These are phyloP conservation scores for Salvia rosmarinus DNA, from an alignment of 257 asterid species.

Conservation along the genomic window DNA sequence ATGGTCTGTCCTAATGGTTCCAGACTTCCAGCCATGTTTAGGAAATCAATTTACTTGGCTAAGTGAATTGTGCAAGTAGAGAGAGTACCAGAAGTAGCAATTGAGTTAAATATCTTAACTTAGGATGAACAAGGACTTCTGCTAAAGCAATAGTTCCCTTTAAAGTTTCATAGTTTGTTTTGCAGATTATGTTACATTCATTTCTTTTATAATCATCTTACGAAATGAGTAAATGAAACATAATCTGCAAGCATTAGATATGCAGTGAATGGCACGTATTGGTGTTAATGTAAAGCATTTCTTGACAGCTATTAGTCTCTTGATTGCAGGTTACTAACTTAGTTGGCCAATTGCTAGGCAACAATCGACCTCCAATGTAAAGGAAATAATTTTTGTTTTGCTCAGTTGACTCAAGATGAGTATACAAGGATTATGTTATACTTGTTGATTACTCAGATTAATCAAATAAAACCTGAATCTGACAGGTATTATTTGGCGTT, in stretches of 20 bases:
- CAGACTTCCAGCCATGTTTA: constrained; percentile 1
- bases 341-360: constrained; percentile 92
- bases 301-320: constrained; percentile 26
- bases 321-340: constrained; percentile 80
- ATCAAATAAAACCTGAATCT: constrained; percentile 34
- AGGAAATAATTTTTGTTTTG: constrained; percentile 25
- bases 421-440: constrained; percentile 34
- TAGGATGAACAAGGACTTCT: neutral
- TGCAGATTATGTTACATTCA: neutral
- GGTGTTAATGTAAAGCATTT: neutral
- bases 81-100: neutral
- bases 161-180: neutral
- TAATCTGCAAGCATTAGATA: neutral
- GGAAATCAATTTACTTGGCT: neutral
- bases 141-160: neutral
- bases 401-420: constrained; percentile 27
- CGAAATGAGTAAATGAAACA: neutral
- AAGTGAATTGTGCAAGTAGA: too few relatives aligned
- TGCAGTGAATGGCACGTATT: neutral
- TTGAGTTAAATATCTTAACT: neutral
- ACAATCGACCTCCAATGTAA: constrained; percentile 69
- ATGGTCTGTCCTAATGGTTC: neutral
- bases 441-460: constrained; percentile 24
- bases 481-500: constrained; percentile 29
- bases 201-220: neutral